These are phyloP conservation scores for Alternaria dauci DNA, from an alignment of 2,329 filamentous ascomycete species.

Conservation along the genomic window DNA sequence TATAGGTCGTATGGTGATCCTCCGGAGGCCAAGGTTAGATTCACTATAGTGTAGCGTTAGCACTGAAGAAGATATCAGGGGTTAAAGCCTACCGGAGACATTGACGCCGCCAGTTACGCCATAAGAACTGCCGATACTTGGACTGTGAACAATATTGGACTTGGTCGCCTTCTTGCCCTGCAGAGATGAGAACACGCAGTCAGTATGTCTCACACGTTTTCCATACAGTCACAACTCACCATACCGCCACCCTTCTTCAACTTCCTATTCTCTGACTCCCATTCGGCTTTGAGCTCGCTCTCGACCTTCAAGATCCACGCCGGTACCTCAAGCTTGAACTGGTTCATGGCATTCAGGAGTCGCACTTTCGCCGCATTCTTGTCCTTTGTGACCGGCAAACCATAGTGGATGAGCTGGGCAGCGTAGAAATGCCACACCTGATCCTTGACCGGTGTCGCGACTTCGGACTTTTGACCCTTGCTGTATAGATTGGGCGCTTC, in stretches of 20 bases:
- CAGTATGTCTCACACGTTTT: no score
- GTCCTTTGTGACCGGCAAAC: slow-evolving; percentile 63
- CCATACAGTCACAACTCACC: neutral
- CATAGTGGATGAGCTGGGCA: slow-evolving; percentile 70
- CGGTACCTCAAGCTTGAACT: slow-evolving; percentile 60
- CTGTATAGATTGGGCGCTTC: slow-evolving; percentile 24
- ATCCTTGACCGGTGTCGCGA: slow-evolving; percentile 51
- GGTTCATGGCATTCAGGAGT: slow-evolving; percentile 65
- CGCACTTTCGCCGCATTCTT: slow-evolving; percentile 68
- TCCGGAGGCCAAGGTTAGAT: slow-evolving; percentile 8
- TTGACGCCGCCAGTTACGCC: slow-evolving; percentile 12
- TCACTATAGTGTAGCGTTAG: slow-evolving; percentile 7
- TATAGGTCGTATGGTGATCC: neutral
- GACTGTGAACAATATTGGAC: neutral
- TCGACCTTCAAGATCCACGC: slow-evolving; percentile 60
- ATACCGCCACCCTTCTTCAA: slow-evolving; percentile 48
- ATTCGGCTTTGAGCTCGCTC: slow-evolving; percentile 65
- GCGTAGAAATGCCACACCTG: slow-evolving; percentile 69
- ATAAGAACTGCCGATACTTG: neutral
- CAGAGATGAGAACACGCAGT: no score
- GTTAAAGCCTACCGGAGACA: slow-evolving; percentile 18
- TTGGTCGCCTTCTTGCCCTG: neutral
- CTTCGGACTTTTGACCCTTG: slow-evolving; percentile 17
- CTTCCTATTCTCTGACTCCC: slow-evolving; percentile 60
- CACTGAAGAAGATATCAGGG: neutral